phyloP scores from a whole-genome alignment of 345 rosid species.

The Bruguiera sexangula region DNA sequence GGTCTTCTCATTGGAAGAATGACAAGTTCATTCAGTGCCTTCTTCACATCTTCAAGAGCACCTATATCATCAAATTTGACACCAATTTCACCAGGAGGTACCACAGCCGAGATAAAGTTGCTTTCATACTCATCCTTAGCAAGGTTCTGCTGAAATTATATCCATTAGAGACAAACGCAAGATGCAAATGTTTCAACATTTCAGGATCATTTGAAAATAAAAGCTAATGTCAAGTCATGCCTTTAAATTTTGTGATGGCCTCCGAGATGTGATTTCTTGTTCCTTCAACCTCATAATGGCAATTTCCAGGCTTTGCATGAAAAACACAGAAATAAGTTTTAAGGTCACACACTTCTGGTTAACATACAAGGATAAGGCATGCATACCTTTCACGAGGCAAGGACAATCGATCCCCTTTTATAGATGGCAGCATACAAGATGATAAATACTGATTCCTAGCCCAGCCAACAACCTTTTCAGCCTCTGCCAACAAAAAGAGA shows the following conservation, averaged over 20 bases:
- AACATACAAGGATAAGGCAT: background rate
- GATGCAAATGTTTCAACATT: constrained; percentile 15
- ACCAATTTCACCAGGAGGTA: constrained; percentile 91
- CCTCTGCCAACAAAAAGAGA: constrained; percentile 46
- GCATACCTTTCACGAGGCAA: constrained; percentile 83
- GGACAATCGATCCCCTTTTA: constrained; percentile 65
- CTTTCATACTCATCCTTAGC: constrained; percentile 90
- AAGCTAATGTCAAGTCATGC: constrained; percentile 33
- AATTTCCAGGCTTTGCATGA: constrained; percentile 71
- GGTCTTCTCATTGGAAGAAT: constrained; percentile 99
- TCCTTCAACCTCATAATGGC: constrained; percentile 76
- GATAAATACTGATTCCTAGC: constrained; percentile 86
- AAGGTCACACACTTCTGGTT: background rate
- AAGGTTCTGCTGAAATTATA: constrained; percentile 50
- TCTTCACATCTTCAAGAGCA: constrained; percentile 96
- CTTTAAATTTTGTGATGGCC: constrained; percentile 78
- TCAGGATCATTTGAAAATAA: background rate
- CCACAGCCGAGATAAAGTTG: constrained; percentile 86
- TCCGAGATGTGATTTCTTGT: constrained; percentile 61
- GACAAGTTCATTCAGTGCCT: constrained; percentile 86
- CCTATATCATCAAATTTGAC: constrained; percentile 90
- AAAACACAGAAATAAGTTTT: constrained; percentile 30
- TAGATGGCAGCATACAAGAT: constrained; percentile 52
- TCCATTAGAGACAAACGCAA: constrained; percentile 20
- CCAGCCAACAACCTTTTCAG: constrained; percentile 96